Conservation (phyloP, 768 basidiomycete genomes). For the Macrolepiota fuliginosa region DNA sequence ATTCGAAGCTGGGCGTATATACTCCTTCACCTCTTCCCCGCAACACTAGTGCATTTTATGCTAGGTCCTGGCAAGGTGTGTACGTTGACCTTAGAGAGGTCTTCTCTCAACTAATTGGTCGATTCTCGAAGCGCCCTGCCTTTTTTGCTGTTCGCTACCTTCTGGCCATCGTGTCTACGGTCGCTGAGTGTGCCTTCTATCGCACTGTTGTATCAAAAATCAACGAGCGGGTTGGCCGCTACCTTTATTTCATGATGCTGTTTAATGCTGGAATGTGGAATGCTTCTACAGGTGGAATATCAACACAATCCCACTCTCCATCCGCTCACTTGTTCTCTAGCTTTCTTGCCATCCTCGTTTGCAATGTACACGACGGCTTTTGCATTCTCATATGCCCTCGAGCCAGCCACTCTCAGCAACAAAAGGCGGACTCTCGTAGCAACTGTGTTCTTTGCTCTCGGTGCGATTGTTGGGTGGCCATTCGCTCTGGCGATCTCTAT, state of each 20-base stretch:
- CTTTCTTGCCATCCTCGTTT: slow-evolving; percentile 94
- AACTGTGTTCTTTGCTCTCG: slow-evolving; percentile 71
- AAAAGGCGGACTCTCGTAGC: slow-evolving; percentile 58
- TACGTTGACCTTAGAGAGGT: too few relatives aligned
- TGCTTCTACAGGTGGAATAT: slow-evolving; percentile 66
- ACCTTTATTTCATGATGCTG: slow-evolving; percentile 82
- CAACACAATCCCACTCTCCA: slow-evolving; percentile 6
- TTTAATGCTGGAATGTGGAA: slow-evolving; percentile 96
- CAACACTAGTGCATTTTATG: slow-evolving; percentile 50
- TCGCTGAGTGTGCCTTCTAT: slow-evolving; percentile 83
- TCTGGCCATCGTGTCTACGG: slow-evolving; percentile 67
- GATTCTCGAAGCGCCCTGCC: slow-evolving; percentile 59
- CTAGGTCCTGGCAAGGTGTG: slow-evolving; percentile 64
- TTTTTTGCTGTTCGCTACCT: slow-evolving; percentile 89
- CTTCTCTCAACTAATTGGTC: slow-evolving; percentile 4
- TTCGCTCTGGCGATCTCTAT: slow-evolving; percentile 86
- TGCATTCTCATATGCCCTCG: slow-evolving; percentile 69
- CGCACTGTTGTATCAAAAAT: slow-evolving; percentile 76
- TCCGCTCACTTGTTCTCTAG: slow-evolving; percentile 33
- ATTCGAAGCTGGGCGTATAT: slow-evolving; percentile 96
- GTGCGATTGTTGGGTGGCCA: slow-evolving; percentile 94
- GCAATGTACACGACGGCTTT: slow-evolving; percentile 87
- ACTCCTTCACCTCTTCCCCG: slow-evolving; percentile 70
- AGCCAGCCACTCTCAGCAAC: slow-evolving; percentile 53
- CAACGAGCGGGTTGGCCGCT: slow-evolving; percentile 90